Evolutionary conservation across 495 filamentous ascomycete genomes (phyloP).

Genomic region (Haplographium delicatum): DNA sequence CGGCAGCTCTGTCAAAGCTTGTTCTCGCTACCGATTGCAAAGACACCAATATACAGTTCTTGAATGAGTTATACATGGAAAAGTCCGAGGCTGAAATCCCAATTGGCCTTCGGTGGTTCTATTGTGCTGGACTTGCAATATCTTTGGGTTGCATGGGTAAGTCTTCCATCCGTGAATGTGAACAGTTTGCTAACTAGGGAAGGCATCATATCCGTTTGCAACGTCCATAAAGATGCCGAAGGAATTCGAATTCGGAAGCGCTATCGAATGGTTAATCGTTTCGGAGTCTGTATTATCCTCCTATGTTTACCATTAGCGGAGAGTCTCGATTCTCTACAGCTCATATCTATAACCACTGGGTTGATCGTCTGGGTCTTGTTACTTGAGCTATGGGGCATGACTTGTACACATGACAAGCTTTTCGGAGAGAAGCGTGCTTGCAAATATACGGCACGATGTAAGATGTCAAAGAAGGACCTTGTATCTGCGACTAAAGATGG

Average conservation of each 20-base stretch:
- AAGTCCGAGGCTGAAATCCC: conserved; percentile 39
- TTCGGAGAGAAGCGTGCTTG: conserved; percentile 20
- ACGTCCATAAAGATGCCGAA: conserved; percentile 37
- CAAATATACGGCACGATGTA: conserved; percentile 24
- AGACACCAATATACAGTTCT: conserved; percentile 33
- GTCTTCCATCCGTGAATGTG: conserved; percentile 1
- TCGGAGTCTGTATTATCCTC: conserved; percentile 40
- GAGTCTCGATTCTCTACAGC: conserved; percentile 39
- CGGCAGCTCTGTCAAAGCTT: conserved; percentile 45
- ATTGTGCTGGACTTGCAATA: conserved; percentile 48
- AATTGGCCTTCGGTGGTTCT: conserved; percentile 50
- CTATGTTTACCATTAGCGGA: conserved; percentile 43
- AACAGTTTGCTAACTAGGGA: conserved; percentile 8
- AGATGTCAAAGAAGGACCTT: conserved; percentile 23
- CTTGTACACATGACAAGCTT: conserved; percentile 36
- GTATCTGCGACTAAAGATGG: conserved; percentile 17
- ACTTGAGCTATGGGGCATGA: conserved; percentile 46
- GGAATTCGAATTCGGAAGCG: conserved; percentile 40
- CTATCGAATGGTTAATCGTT: conserved; percentile 40
- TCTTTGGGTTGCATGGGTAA: conserved; percentile 46
- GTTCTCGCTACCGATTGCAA: conserved; percentile 47
- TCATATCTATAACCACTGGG: conserved; percentile 44
- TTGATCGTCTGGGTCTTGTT: conserved; percentile 41
- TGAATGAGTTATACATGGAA: conserved; percentile 40
- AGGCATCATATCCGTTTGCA: conserved; percentile 37